Evolutionary conservation across 352 stramenopile species (phyloP).

Genomic region (Phytophthora tentaculata): DNA sequence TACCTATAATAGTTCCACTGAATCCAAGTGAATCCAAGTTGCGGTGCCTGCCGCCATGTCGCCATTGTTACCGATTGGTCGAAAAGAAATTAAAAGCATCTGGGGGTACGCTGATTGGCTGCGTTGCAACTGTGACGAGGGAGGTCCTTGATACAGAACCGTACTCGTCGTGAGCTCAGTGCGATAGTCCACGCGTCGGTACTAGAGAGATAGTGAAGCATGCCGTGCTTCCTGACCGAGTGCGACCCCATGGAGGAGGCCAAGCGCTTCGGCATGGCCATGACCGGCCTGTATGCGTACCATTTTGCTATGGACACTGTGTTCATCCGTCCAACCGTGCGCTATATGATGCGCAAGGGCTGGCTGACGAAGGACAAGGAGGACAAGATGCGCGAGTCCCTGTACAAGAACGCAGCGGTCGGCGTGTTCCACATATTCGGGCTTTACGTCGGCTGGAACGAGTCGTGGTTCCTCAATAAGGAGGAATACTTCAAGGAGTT

Average conservation of each 20-base stretch:
- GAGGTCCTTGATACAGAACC: too few relatives aligned
- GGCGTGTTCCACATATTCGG: slow-evolving; percentile 67
- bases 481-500: slow-evolving; percentile 69
- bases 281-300: slow-evolving; percentile 71
- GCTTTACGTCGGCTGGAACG: slow-evolving; percentile 59
- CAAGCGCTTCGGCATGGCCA: slow-evolving; percentile 61
- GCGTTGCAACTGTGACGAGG: too few relatives aligned
- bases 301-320: slow-evolving; percentile 72
- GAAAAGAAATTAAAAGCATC: slow-evolving; percentile 13
- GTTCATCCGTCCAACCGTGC: slow-evolving; percentile 62
- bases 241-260: slow-evolving; percentile 59
- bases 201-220: slow-evolving; percentile 25
- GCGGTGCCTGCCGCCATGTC: too few relatives aligned
- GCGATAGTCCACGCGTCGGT: slow-evolving; percentile 38
- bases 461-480: slow-evolving; percentile 83
- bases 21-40: too few relatives aligned
- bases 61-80: slow-evolving; percentile 5
- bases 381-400: slow-evolving; percentile 86
- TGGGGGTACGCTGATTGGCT: slow-evolving; percentile 7
- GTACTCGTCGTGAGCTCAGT: too few relatives aligned
- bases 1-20: too few relatives aligned
- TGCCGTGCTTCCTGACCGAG: slow-evolving; percentile 78
- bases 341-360: slow-evolving; percentile 46
- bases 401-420: slow-evolving; percentile 84
- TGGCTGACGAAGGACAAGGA: slow-evolving; percentile 63